Base-by-base conservation (phyloP, 1,284 basidiomycete species). In the Fomitopsis betulina region DNA sequence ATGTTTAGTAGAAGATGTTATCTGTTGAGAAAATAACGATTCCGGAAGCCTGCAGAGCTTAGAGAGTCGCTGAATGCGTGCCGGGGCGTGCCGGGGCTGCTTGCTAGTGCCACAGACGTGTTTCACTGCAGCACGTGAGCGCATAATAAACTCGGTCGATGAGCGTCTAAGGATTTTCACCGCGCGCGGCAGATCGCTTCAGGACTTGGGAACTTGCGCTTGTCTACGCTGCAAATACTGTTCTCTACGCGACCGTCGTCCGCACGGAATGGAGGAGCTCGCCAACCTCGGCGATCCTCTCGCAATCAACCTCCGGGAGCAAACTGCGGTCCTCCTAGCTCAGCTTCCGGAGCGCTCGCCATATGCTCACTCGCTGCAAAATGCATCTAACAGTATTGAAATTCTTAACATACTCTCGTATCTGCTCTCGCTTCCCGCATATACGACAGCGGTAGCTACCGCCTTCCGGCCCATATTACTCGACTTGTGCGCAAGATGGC, bases 401-500 rank as follows among this genome's bases (percentile, higher is more conserved):
- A 57, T 83, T 10, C 73, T 85, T 2, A 55, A 61, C 25, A 45
- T 39, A 2, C 49, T 68, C 9, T 66, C 66, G 6, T 40, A 32
- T 21, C 56, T 65, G 9, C 73, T 87, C 25, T 70, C 77, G 0
- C 62, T 73, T 13, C 81, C 86, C 7, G 74, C 79, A 19, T 77
- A 83, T 47, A 91, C 89, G 1, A 63, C 78, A 25, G 63, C 72
- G 23, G 75, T 91, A 57, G 83, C 87, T 30, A 76, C 72, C 6
- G 61, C 78, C 9, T 92, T 86, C 70, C 75, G 87, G 58, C 90
- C 91, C 12, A 71, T 92, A 55, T 68, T 93, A 51, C 67, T 89
- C 37, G 87, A 92, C 72, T 70, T 93, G 32, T 89, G 83, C 65
- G 84, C 87, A 12, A 73, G 86, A 66, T 91, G 87, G 87, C 66